These are phyloP conservation scores for Sindora glabra DNA, from an alignment of 306 rosid species.

Conservation along the genomic window DNA sequence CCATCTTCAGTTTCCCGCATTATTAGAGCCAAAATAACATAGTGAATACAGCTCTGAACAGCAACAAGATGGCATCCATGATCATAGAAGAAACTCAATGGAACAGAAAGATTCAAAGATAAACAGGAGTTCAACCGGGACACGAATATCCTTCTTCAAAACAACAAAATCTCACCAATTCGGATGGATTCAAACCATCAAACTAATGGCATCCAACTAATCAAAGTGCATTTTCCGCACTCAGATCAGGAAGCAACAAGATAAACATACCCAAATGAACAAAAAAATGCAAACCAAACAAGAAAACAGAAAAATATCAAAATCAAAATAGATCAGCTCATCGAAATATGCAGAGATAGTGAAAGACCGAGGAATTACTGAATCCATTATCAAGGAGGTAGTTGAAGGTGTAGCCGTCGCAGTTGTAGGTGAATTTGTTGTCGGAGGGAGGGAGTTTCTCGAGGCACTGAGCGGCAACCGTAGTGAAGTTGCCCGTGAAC, in stretches of 20 bases:
- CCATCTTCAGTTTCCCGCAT: background rate
- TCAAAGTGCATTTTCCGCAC: background rate
- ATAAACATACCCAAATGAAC: no score
- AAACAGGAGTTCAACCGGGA: background rate
- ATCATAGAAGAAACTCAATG: background rate
- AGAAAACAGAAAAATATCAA: background rate
- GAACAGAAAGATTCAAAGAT: background rate
- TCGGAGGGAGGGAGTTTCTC: conserved; percentile 81
- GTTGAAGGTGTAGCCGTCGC: conserved; percentile 94
- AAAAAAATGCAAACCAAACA: background rate
- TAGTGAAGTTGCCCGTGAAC: conserved; percentile 81
- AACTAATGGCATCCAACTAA: conserved; percentile 8
- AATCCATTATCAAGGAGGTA: conserved; percentile 84
- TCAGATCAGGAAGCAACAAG: conserved; percentile 23
- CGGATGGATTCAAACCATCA: background rate
- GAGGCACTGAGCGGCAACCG: conserved; percentile 80
- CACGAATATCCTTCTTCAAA: background rate
- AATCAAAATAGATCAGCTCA: conserved; percentile 3
- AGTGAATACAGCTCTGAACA: background rate
- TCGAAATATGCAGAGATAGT: background rate
- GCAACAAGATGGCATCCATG: background rate
- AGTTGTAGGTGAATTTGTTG: conserved; percentile 83
- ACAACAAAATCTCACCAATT: background rate
- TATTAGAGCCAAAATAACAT: background rate
- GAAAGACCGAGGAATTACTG: conserved; percentile 36